These are phyloP conservation scores for Cyclotella cryptica DNA, from an alignment of 108 stramenopile genomes.

Conservation along the genomic window DNA sequence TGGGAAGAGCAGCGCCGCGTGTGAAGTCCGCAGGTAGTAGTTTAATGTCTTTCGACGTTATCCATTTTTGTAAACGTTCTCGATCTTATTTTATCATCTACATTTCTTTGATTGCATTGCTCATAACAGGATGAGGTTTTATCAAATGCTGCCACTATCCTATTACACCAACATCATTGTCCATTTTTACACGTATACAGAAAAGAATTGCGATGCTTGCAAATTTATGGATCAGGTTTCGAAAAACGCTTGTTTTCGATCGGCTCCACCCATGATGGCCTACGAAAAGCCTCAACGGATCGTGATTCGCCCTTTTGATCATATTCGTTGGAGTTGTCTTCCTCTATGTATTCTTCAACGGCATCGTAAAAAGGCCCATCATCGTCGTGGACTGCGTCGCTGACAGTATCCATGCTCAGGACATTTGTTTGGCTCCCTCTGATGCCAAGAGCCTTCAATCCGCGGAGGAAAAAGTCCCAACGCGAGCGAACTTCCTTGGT, in stretches of 20 bases:
- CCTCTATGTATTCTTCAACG: neutral
- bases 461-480: neutral
- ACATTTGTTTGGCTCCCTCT: neutral
- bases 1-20: no score
- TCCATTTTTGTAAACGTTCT: no score
- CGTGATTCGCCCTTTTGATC: neutral
- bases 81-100: no score
- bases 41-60: no score
- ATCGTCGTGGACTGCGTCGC: neutral
- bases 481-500: neutral
- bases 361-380: neutral
- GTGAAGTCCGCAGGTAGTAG: no score
- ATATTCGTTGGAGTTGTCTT: neutral
- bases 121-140: no score
- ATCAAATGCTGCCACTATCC: no score
- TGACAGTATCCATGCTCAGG: neutral
- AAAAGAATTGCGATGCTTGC: neutral
- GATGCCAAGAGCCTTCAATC: neutral
- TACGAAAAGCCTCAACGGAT: neutral
- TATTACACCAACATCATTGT: neutral
- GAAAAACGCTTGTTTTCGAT: neutral
- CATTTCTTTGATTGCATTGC: no score
- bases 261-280: neutral
- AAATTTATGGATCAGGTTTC: conserved; percentile 7
- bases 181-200: neutral